A percentile compares a stretch with the other conserved stretches of the same genome.
Conservation (phyloP, 768 basidiomycete species). For the Zangia roseola region DNA sequence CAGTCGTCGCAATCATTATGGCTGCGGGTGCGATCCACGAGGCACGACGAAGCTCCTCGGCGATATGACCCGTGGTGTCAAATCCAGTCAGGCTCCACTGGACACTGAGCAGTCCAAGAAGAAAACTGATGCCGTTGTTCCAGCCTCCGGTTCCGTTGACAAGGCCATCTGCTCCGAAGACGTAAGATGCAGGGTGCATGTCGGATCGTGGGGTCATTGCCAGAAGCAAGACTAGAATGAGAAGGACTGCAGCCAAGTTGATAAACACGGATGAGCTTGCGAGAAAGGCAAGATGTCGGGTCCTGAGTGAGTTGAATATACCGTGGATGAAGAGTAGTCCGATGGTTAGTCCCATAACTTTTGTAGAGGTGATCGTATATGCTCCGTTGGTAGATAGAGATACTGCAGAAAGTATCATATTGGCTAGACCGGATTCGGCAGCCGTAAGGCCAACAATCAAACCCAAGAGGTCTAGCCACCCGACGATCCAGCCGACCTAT, state of each 20-base stretch:
- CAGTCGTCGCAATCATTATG: constrained; percentile 44
- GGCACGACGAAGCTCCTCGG: constrained; percentile 52
- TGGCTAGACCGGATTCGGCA: constrained; percentile 38
- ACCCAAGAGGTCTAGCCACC: constrained; percentile 34
- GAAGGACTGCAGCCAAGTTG: constrained; percentile 42
- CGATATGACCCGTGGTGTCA: constrained; percentile 24
- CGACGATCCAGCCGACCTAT: constrained; percentile 29
- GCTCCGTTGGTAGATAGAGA: constrained; percentile 28
- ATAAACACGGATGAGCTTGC: constrained; percentile 41
- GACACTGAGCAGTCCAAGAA: constrained; percentile 47
- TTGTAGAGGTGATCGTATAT: constrained; percentile 36
- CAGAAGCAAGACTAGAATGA: constrained; percentile 44
- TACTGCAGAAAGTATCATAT: constrained; percentile 32
- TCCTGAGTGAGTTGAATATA: constrained; percentile 44
- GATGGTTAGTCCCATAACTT: constrained; percentile 41
- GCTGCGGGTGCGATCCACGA: constrained; percentile 46
- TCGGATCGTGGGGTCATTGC: constrained; percentile 43
- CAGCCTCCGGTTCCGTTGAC: constrained; percentile 44
- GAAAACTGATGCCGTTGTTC: constrained; percentile 40
- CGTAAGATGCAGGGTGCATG: constrained; percentile 57
- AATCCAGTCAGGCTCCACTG: constrained; percentile 45
- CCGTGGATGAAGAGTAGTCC: constrained; percentile 43
- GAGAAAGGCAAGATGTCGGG: constrained; percentile 33
- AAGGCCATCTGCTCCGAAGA: constrained; percentile 47
- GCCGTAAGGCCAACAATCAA: constrained; percentile 30